Base-by-base conservation (phyloP, 345 rosid genomes). In the Gossypium bickii region DNA sequence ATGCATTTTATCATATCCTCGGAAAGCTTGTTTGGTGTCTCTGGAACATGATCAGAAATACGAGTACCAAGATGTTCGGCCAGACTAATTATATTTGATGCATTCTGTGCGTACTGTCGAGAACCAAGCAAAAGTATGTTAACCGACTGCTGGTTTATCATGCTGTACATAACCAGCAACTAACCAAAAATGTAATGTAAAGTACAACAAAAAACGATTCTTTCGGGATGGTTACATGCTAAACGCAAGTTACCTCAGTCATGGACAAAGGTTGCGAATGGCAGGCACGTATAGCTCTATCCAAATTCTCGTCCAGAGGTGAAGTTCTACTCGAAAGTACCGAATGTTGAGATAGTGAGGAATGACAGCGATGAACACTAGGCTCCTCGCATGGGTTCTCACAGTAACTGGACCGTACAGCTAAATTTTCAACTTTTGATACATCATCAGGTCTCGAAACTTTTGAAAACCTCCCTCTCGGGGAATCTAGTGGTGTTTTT, bases 1-100 rank as follows among this genome's bases (percentile, higher is more conserved):
- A 95, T 91, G 85, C 93, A 91, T 86, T 87, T 90, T 72, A 95
- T 76, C 98, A 95, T 95, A 73, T 91, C 98, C 85, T 95, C 97
- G n/a, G 98, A 88, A 60, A 95, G 83, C 83, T 87, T 91, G 91
- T 91, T 93, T 17, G 98, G 94, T 27, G 93, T 86, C 79, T 91
- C 97, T 63, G 91, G 93, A 79, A 93, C 86, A 71, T 95, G 99
- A 82, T 95, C 99, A 9, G 96, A 93, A 65, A 91, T 85, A 22
- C 87, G 82, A 47, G 97, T 91, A 6, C 99, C 99, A 0, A 95
- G 93, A 85, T 91, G 95, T 85, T 95, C 97, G 7, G 98, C 99
- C 77, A 95, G 81, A 82, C 98, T 95, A 78, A 95, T 85, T 69
- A 95, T 64, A 75, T 85, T 91, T 18, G 98, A 70, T 73, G 86